Conservation (phyloP, 495 filamentous ascomycete species). For the Terfezia claveryi region DNA sequence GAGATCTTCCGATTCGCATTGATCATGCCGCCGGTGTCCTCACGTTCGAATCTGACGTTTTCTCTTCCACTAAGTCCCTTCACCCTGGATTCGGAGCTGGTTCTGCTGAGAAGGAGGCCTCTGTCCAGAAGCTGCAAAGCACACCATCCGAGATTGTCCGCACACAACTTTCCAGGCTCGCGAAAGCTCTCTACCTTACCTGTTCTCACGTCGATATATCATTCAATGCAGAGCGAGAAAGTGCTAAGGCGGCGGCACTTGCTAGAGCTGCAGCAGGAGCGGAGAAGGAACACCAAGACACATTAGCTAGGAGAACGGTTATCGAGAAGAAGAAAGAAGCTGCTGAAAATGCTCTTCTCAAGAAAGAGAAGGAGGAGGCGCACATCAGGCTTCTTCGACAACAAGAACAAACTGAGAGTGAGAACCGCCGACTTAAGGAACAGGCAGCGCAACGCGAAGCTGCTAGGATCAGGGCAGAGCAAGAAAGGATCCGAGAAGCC, state of each 20-base stretch:
- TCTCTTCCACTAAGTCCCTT: conserved; percentile 84
- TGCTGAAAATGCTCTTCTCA: conserved; percentile 60
- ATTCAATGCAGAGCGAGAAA: conserved; percentile 54
- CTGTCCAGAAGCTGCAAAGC: conserved; percentile 86
- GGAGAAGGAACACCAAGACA: conserved; percentile 78
- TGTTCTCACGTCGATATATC: conserved; percentile 85
- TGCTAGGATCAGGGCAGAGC: conserved; percentile 71
- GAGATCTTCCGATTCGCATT: conserved; percentile 86
- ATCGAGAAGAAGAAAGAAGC: conserved; percentile 95
- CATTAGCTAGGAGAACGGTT: conserved; percentile 61
- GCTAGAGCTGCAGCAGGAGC: conserved; percentile 63
- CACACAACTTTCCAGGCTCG: conserved; percentile 73
- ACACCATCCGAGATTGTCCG: conserved; percentile 96
- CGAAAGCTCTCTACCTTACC: conserved; percentile 75
- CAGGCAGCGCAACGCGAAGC: conserved; percentile 79
- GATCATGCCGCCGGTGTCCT: conserved; percentile 85
- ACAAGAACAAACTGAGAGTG: conserved; percentile 68
- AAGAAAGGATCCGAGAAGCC: conserved; percentile 74
- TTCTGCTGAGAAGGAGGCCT: conserved; percentile 67
- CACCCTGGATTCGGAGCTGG: conserved; percentile 68
- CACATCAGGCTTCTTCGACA: conserved; percentile 60
- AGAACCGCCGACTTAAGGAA: conserved; percentile 64
- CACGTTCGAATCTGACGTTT: conserved; percentile 93
- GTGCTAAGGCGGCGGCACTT: conserved; percentile 60
- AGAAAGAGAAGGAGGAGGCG: conserved; percentile 80